phyloP scores from a whole-genome alignment of 139 green algal species.

The Micromonas commoda region DNA sequence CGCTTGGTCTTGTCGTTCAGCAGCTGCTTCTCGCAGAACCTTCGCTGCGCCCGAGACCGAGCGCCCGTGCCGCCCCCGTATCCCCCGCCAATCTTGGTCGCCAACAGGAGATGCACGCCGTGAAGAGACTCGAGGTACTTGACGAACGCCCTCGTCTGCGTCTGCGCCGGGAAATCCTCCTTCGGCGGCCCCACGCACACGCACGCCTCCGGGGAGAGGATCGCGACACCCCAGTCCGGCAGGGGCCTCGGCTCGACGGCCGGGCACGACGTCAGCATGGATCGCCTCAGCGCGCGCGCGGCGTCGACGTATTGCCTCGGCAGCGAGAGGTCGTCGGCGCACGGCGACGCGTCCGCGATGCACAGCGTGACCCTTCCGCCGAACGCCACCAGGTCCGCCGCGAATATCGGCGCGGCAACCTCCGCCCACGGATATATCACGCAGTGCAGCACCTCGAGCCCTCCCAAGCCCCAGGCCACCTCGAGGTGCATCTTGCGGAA shows the following conservation, averaged over 20 bases:
- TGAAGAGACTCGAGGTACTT: background rate
- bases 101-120: background rate
- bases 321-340: background rate
- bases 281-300: background rate
- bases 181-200: background rate
- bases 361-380: constrained; percentile 11
- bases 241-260: background rate
- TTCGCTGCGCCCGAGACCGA: background rate
- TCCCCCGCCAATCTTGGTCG: background rate
- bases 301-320: background rate
- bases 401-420: constrained; percentile 8
- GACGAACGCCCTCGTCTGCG: background rate
- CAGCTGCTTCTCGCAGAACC: constrained; percentile 15
- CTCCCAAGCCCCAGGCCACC: constrained; percentile 6
- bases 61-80: background rate
- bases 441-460: constrained; percentile 19
- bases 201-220: constrained; percentile 14
- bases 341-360: constrained; percentile 10
- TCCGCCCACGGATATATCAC: constrained; percentile 28
- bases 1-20: constrained; percentile 18
- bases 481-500: constrained; percentile 31
- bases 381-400: constrained; percentile 15
- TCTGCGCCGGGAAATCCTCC: background rate
- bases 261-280: background rate
- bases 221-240: constrained; percentile 19